Conservation (phyloP, 441 rosid genomes). For the Croton laevigatus region DNA sequence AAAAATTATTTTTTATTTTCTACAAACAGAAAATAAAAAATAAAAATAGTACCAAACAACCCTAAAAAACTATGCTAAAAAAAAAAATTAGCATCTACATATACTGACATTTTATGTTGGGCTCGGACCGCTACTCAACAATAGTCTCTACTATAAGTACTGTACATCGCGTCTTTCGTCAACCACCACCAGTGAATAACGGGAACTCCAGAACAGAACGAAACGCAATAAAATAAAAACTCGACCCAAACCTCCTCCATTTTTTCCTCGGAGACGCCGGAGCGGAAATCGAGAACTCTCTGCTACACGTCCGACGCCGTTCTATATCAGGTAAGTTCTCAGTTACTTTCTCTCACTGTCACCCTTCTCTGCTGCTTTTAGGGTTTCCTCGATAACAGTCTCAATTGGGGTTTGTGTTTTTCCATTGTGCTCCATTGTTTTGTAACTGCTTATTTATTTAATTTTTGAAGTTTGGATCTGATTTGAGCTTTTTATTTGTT, state of each 20-base stretch:
- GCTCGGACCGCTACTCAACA: too few relatives aligned
- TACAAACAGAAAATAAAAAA: too few relatives aligned
- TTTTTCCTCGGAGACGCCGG: background rate
- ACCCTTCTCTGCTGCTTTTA: background rate
- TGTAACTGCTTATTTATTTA: background rate
- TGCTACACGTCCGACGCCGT: conserved; percentile 3
- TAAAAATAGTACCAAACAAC: too few relatives aligned
- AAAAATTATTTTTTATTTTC: too few relatives aligned
- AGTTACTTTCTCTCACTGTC: background rate
- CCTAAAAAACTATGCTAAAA: too few relatives aligned
- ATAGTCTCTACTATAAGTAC: too few relatives aligned
- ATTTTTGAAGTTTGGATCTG: conserved; percentile 1
- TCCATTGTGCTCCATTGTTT: background rate
- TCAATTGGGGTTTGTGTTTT: conserved; percentile 16
- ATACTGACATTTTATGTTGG: too few relatives aligned
- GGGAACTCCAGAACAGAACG: background rate
- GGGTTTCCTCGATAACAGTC: background rate
- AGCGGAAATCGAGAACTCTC: conserved; percentile 15
- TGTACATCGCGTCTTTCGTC: background rate
- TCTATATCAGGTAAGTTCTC: background rate
- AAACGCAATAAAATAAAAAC: too few relatives aligned
- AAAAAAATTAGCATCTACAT: too few relatives aligned
- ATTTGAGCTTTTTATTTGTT: background rate
- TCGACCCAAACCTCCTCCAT: background rate
- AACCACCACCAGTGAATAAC: background rate